Percentiles rank a stretch among this genome's conserved stretches.
Conservation (phyloP, 2,329 filamentous ascomycete species). For the Hymenoscyphus repandus region DNA sequence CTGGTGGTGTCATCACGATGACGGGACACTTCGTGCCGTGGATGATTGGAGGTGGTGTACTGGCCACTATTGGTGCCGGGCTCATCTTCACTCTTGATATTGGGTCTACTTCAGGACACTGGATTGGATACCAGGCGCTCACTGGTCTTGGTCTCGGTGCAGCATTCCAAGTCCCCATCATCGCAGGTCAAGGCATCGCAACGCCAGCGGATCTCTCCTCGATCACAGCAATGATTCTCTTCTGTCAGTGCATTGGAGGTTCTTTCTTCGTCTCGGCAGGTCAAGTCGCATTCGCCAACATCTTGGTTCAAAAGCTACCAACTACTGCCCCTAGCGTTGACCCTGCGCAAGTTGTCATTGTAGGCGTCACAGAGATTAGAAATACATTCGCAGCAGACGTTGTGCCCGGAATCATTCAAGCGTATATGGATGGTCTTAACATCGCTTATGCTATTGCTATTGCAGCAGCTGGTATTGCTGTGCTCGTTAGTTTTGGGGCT, state of each 20-base stretch:
- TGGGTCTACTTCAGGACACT: conserved; percentile 39
- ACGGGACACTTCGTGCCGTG: conserved; percentile 35
- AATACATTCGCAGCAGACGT: conserved; percentile 42
- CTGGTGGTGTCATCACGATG: conserved; percentile 31
- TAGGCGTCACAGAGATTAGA: conserved; percentile 52
- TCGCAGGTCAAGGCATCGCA: conserved; percentile 34
- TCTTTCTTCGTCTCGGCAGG: conserved; percentile 45
- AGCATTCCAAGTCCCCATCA: conserved; percentile 43
- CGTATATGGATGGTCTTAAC: conserved; percentile 61
- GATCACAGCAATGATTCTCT: conserved; percentile 40
- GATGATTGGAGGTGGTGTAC: conserved; percentile 28
- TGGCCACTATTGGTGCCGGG: conserved; percentile 40
- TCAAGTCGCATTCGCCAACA: conserved; percentile 43
- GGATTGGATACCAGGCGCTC: conserved; percentile 56
- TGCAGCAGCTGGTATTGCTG: conserved; percentile 40
- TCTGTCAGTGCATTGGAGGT: conserved; percentile 47
- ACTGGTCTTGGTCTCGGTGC: conserved; percentile 51
- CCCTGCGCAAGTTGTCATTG: conserved; percentile 34
- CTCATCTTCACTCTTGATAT: conserved; percentile 49
- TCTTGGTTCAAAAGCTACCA: conserved; percentile 35
- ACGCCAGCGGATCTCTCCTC: conserved; percentile 39
- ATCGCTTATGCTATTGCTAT: conserved; percentile 55
- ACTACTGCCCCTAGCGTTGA: conserved; percentile 35
- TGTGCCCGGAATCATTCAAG: conserved; percentile 48
- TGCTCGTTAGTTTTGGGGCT: conserved; percentile 32